phyloP scores from a whole-genome alignment of 768 basidiomycete species.

The Chalciporus pseudorubinellus region DNA sequence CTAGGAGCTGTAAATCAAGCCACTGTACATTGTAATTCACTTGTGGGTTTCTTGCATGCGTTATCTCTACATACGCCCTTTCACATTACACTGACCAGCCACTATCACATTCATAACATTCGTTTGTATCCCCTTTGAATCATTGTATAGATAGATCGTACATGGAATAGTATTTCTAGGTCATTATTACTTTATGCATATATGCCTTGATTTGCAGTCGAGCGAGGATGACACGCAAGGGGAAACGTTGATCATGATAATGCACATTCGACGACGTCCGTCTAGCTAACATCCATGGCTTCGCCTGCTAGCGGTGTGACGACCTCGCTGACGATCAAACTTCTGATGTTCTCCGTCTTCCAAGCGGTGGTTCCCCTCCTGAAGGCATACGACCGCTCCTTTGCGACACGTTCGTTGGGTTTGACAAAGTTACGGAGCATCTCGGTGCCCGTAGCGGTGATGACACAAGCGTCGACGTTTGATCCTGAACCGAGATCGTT shows the following conservation, averaged over 20 bases:
- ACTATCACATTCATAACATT: constrained; percentile 14
- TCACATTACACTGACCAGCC: not conserved
- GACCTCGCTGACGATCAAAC: constrained; percentile 70
- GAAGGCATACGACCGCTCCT: constrained; percentile 72
- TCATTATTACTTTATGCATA: constrained; percentile 11
- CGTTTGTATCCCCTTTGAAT: constrained; percentile 16
- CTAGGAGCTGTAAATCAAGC: constrained; percentile 3
- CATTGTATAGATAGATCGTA: constrained; percentile 28
- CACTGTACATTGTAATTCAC: not conserved
- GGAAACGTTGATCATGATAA: not conserved
- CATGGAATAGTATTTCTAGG: constrained; percentile 13
- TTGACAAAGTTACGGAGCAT: constrained; percentile 93
- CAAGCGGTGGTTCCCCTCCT: constrained; percentile 85
- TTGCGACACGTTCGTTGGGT: constrained; percentile 82
- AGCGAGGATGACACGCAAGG: not conserved
- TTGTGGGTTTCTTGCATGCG: not conserved
- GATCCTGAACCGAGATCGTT: constrained; percentile 98
- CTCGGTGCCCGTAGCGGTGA: constrained; percentile 82
- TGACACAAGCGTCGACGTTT: constrained; percentile 97
- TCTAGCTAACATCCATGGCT: constrained; percentile 79
- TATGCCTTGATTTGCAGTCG: not conserved
- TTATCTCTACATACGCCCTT: not conserved
- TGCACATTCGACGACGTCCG: constrained; percentile 3
- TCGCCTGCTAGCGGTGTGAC: constrained; percentile 56
- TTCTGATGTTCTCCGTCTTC: constrained; percentile 76